Conservation (phyloP, 2,329 filamentous ascomycete species). For the Ploettnerulaceae sp. region DNA sequence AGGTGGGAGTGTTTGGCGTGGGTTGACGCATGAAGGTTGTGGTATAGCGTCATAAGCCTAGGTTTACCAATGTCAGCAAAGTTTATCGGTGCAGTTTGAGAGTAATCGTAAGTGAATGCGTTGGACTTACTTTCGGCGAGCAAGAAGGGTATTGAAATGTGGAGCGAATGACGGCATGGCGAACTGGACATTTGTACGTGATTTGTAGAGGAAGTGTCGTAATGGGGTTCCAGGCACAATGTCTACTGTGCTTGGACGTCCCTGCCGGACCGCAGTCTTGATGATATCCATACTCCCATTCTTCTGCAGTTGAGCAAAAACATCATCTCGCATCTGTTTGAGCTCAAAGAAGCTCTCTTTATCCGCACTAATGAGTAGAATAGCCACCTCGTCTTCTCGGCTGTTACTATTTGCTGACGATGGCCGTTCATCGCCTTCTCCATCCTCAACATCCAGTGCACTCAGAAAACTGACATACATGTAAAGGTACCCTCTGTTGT, state of each 20-base stretch:
- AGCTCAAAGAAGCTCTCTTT: slow-evolving; percentile 92
- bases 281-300: slow-evolving; percentile 74
- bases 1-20: slow-evolving; percentile 80
- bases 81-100: background rate
- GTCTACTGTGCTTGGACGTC: slow-evolving; percentile 67
- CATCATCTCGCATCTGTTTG: slow-evolving; percentile 63
- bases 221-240: slow-evolving; percentile 76
- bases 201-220: slow-evolving; percentile 95
- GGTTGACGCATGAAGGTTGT: slow-evolving; percentile 76
- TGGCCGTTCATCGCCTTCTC: slow-evolving; percentile 43
- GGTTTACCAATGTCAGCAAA: background rate
- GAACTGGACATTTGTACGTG: slow-evolving; percentile 90
- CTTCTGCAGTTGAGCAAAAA: slow-evolving; percentile 65
- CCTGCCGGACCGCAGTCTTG: slow-evolving; percentile 61
- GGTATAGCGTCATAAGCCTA: slow-evolving; percentile 76
- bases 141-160: slow-evolving; percentile 55
- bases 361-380: slow-evolving; percentile 86
- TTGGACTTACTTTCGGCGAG: slow-evolving; percentile 52
- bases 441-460: slow-evolving; percentile 43
- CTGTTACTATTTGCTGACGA: slow-evolving; percentile 64
- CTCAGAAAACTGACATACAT: slow-evolving; percentile 98
- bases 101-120: background rate
- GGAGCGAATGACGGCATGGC: slow-evolving; percentile 79
- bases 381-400: slow-evolving; percentile 74
- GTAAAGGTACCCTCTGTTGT: slow-evolving; percentile 92